phyloP scores from a whole-genome alignment of 441 rosid species.

The Croton setiger region DNA sequence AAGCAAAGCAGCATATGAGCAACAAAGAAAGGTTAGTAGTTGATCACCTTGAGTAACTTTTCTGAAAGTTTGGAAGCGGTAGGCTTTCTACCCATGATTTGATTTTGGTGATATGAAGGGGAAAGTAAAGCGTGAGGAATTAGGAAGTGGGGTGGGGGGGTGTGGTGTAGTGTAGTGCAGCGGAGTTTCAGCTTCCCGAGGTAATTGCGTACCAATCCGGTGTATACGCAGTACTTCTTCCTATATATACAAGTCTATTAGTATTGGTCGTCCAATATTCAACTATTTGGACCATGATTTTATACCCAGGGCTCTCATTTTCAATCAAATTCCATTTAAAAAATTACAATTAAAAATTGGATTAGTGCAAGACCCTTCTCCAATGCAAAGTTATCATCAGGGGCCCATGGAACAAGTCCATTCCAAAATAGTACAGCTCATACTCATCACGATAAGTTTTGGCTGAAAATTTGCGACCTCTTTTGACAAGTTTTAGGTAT shows the following conservation, averaged over 20 bases:
- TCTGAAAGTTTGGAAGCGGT: slow-evolving; percentile 13
- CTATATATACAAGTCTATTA: too few species aligned
- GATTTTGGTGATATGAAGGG: background rate
- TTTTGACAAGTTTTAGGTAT: too few species aligned
- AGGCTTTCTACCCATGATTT: slow-evolving; percentile 26
- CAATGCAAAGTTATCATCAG: too few species aligned
- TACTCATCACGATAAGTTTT: too few species aligned
- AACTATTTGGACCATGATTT: background rate
- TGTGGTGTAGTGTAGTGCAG: too few species aligned
- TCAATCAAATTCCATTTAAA: background rate
- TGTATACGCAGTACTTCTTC: background rate
- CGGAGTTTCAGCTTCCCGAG: background rate
- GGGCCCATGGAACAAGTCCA: too few species aligned
- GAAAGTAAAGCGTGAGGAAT: background rate
- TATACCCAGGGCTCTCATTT: background rate
- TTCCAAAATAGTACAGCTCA: too few species aligned
- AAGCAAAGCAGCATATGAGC: background rate
- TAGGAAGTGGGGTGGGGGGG: background rate
- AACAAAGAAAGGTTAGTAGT: background rate
- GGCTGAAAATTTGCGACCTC: too few species aligned
- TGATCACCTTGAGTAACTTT: slow-evolving; percentile 17
- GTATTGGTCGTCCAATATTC: background rate
- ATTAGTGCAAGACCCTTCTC: too few species aligned
- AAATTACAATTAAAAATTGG: too few species aligned
- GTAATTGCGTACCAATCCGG: background rate